Percentiles rank a stretch among this genome's conserved stretches.
phyloP scores from a whole-genome alignment of 1,284 basidiomycete genomes.

The Mycena sp. region DNA sequence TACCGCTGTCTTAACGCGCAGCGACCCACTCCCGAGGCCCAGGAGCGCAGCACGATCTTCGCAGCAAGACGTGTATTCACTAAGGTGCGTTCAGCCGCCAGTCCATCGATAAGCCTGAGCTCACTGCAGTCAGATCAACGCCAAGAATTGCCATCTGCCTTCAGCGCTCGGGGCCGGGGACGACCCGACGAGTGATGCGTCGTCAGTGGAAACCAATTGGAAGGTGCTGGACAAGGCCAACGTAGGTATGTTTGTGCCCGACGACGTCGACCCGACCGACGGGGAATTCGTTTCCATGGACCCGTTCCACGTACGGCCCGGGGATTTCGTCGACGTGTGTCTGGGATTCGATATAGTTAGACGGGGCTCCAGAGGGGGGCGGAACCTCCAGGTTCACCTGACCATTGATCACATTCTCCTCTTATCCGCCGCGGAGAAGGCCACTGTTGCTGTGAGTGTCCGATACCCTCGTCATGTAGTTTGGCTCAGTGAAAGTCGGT shows the following conservation, averaged over 20 bases:
- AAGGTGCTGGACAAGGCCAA: not conserved
- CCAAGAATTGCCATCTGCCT: not conserved
- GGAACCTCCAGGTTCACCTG: not conserved
- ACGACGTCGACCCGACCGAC: not conserved
- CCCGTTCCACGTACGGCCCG: not conserved
- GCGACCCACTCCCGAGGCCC: not conserved
- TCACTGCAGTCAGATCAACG: not conserved
- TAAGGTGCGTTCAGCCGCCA: not conserved
- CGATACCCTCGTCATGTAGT: no score
- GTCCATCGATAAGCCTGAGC: not conserved
- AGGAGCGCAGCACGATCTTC: not conserved
- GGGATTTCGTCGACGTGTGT: constrained; percentile 21
- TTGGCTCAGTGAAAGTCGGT: no score
- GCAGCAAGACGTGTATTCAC: constrained; percentile 10
- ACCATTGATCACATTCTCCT: constrained; percentile 7
- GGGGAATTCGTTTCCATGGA: not conserved
- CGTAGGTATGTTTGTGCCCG: not conserved
- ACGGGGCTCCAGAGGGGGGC: no score
- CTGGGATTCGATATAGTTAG: constrained; percentile 17
- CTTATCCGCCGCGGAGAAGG: not conserved
- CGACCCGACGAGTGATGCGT: not conserved
- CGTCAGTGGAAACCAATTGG: not conserved
- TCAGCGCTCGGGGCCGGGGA: not conserved
- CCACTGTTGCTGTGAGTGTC: no score
- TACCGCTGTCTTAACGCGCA: not conserved